Percentiles rank a stretch among this genome's conserved stretches.
Evolutionary conservation across 1,284 basidiomycete species (phyloP).

Genomic region (Cerioporus squamosus): DNA sequence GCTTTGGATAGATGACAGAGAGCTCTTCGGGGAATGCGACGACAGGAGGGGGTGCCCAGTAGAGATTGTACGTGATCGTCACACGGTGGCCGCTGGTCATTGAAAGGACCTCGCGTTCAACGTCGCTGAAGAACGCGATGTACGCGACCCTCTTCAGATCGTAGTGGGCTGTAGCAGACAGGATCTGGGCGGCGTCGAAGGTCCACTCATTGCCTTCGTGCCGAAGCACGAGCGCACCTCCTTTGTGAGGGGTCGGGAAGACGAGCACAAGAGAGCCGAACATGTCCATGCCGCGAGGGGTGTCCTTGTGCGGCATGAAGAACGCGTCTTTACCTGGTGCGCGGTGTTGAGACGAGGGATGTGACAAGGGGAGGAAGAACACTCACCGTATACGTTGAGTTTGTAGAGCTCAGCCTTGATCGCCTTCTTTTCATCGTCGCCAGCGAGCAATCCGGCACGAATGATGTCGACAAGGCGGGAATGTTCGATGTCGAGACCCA

Average conservation of each 20-base stretch:
- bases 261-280: slow-evolving; percentile 47
- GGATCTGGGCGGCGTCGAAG: slow-evolving; percentile 38
- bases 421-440: neutral
- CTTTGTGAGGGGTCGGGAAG: slow-evolving; percentile 43
- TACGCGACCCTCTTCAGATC: slow-evolving; percentile 30
- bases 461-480: slow-evolving; percentile 18
- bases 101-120: slow-evolving; percentile 47
- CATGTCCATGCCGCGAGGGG: slow-evolving; percentile 33
- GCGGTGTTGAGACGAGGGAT: neutral
- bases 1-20: neutral
- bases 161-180: slow-evolving; percentile 11
- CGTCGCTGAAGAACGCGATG: slow-evolving; percentile 46
- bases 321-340: slow-evolving; percentile 36
- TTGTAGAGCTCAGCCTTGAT: slow-evolving; percentile 31
- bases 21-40: neutral
- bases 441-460: slow-evolving; percentile 16
- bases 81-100: slow-evolving; percentile 46
- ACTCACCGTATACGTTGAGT: slow-evolving; percentile 34
- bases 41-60: slow-evolving; percentile 5
- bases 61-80: slow-evolving; percentile 48
- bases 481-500: neutral
- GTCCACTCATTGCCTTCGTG: slow-evolving; percentile 29
- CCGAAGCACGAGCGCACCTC: slow-evolving; percentile 41
- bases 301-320: slow-evolving; percentile 48
- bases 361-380: neutral